Conservation (phyloP, 2,329 filamentous ascomycete species). For the Orbilia brochopaga region DNA sequence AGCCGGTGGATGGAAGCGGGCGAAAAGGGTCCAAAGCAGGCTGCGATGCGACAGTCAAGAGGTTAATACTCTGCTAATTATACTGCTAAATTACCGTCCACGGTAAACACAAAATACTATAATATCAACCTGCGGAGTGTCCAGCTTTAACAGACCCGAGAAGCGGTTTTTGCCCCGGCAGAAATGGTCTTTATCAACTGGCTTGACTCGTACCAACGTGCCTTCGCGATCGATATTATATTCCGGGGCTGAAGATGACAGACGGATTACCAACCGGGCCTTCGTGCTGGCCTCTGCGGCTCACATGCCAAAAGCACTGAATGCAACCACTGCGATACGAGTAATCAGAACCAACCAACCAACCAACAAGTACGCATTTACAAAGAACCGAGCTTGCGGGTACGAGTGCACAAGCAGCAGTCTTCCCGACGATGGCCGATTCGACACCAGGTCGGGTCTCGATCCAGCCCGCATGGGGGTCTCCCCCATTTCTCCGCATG, state of each 20-base stretch:
- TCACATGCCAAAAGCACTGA: constrained; percentile 34
- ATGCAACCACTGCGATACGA: too few relatives aligned
- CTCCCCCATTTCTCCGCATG: too few relatives aligned
- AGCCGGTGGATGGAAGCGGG: not conserved
- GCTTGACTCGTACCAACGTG: not conserved
- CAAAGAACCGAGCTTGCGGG: too few relatives aligned
- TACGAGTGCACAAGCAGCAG: too few relatives aligned
- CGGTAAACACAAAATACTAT: too few relatives aligned
- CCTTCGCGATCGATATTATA: not conserved
- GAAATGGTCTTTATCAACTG: constrained; percentile 4
- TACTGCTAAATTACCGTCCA: constrained; percentile 17
- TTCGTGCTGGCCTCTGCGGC: constrained; percentile 3
- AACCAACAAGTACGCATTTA: constrained; percentile 2
- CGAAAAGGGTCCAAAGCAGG: not conserved
- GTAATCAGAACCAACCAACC: not conserved
- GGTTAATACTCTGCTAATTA: not conserved
- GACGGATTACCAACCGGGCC: not conserved
- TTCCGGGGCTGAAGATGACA: constrained; percentile 1
- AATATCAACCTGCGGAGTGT: too few relatives aligned
- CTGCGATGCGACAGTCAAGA: too few relatives aligned
- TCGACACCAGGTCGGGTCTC: too few relatives aligned
- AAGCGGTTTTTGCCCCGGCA: constrained; percentile 48
- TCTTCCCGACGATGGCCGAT: too few relatives aligned
- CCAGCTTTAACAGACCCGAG: too few relatives aligned
- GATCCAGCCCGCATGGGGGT: too few relatives aligned